Percentiles rank a stretch among this genome's conserved stretches.
Conservation (phyloP, 192 early-diverging fungal genomes). For the Rhizophagus sp. region DNA sequence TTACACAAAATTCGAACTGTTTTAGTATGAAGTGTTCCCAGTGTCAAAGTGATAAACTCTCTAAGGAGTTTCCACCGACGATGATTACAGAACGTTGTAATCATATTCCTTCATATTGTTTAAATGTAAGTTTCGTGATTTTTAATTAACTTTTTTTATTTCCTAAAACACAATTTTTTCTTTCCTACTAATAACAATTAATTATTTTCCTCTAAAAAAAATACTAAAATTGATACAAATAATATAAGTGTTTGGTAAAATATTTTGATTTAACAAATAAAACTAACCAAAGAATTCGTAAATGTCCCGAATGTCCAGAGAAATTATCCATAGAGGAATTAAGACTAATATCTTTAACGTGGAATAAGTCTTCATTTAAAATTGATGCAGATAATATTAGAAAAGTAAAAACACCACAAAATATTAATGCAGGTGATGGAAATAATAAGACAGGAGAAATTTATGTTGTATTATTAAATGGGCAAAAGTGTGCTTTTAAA, state of each 20-base stretch:
- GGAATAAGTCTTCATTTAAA: constrained; percentile 26
- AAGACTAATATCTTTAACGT: neutral
- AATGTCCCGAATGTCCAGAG: constrained; percentile 19
- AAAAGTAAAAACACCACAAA: neutral
- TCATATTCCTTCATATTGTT: constrained; percentile 32
- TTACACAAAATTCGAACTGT: too few relatives aligned
- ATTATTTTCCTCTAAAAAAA: too few relatives aligned
- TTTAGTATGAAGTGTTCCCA: constrained; percentile 25
- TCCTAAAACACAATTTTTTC: neutral
- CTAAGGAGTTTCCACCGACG: constrained; percentile 25
- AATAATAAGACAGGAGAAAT: neutral
- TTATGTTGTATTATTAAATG: constrained; percentile 25
- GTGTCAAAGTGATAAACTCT: constrained; percentile 31
- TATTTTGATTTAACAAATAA: neutral
- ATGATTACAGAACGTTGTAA: constrained; percentile 27
- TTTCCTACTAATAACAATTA: constrained; percentile 1
- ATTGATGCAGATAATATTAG: constrained; percentile 23
- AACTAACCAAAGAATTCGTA: neutral
- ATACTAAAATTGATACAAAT: neutral
- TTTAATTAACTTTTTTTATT: too few relatives aligned
- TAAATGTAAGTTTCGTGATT: constrained; percentile 13
- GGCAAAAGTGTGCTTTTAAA: neutral
- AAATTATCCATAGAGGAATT: neutral
- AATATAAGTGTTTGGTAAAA: constrained; percentile 8
- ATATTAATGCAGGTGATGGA: neutral